Evolutionary conservation across 805 yeast species (phyloP), one percentile per base, ranked within the genome.

Genomic region (Monosporozyma unispora): DNA sequence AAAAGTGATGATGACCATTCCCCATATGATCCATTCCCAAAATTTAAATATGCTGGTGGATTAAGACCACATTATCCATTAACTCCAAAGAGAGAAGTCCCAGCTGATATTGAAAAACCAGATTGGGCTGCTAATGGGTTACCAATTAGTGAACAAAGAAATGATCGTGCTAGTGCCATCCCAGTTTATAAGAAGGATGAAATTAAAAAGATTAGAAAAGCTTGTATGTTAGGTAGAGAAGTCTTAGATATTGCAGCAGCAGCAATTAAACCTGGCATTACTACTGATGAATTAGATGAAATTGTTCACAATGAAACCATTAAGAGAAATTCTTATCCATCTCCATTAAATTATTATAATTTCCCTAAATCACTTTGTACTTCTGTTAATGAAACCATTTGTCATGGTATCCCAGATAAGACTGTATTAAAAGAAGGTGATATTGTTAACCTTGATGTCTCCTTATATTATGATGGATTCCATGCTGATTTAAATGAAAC

Each of bases 401-500:
- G 99, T 66, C 99, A 93, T 68, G 99, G 99, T 54, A 85, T 93
- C 51, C 99, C 99, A 23, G 99, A 93, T 69, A 77, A 86, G 70
- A 78, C 90, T 49, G 82, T 81, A 31, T 75, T 93, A 55, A 71
- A 87, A 66, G 98, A 91, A 57, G 99, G 99, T 51, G 99, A 93
- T 64, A 91, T 93, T 57, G 78, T 93, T 52, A 93, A 93, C 64
- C 72, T 93, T 55, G 99, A 93, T 66, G 87, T 93, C 45, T 78
- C 96, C 3, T 68, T 93, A 48, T 93, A 78, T 70, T 79, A 84
- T 68, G 78, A 85, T 56, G 99, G 99, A 1, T 80, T 81, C 70
- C 98, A 93, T 70, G 84, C 96, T 8, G 99, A 93, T 68, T 73
- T 93, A 65, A 93, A 93, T 68, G 98, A 93, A 69, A 93, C 99